phyloP scores from a whole-genome alignment of 2,329 filamentous ascomycete species.

The Chalara sp. region DNA sequence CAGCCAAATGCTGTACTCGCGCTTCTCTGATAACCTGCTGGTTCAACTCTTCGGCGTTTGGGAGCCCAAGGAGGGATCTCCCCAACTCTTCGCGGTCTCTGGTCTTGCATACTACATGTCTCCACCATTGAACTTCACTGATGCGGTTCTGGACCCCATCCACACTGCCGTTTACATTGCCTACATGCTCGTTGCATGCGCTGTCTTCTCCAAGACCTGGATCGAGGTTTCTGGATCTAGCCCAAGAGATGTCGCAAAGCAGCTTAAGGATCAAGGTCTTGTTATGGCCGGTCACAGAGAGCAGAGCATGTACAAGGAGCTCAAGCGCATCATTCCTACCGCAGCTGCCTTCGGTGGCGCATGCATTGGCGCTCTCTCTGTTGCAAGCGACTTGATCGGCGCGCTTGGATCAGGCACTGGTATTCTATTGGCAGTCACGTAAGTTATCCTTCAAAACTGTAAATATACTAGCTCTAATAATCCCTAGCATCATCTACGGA shows the following conservation, averaged over 20 bases:
- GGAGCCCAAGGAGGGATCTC: constrained; percentile 94
- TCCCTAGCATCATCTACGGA: constrained; percentile 84
- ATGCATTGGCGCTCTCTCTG: constrained; percentile 95
- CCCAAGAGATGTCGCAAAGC: constrained; percentile 97
- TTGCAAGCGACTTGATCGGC: constrained; percentile 90
- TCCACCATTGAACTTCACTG: constrained; percentile 93
- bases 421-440: constrained; percentile 97
- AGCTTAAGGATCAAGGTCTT: constrained; percentile 98
- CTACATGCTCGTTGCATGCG: constrained; percentile 97
- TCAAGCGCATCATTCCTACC: constrained; percentile 98
- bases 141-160: constrained; percentile 92
- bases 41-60: constrained; percentile 96
- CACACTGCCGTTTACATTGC: constrained; percentile 92
- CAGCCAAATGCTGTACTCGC: constrained; percentile 98
- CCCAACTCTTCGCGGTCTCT: constrained; percentile 88
- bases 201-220: constrained; percentile 99
- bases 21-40: constrained; percentile 97
- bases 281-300: constrained; percentile 99
- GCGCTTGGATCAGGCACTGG: constrained; percentile 94
- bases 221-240: constrained; percentile 98
- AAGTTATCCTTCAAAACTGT: constrained; percentile 40
- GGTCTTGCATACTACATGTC: constrained; percentile 99
- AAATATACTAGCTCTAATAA: constrained; percentile 29
- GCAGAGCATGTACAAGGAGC: constrained; percentile 99
- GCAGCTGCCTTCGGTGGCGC: constrained; percentile 97